Conservation (phyloP, 108 stramenopile genomes). For the Nitzschia sp. region DNA sequence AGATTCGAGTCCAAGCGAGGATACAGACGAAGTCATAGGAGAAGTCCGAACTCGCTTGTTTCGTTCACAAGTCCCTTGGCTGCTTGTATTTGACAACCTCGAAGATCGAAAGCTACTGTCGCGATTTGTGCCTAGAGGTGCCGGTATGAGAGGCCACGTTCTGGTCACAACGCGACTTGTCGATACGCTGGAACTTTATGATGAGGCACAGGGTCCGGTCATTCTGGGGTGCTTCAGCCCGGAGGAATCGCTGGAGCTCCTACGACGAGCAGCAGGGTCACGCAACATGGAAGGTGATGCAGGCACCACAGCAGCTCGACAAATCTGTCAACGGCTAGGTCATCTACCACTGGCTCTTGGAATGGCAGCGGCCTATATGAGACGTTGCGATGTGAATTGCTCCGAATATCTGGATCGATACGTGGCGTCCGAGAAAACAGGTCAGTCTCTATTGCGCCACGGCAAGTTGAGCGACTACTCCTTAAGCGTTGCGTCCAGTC, state of each 20-base stretch:
- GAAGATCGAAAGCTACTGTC: conserved; percentile 49
- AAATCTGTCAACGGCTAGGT: conserved; percentile 36
- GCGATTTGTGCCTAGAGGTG: conserved; percentile 55
- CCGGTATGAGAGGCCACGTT: conserved; percentile 50
- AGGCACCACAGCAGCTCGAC: conserved; percentile 15
- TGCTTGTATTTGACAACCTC: conserved; percentile 72
- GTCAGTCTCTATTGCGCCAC: conserved; percentile 35
- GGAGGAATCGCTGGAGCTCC: conserved; percentile 51
- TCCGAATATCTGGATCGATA: conserved; percentile 66
- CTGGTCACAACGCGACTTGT: conserved; percentile 61
- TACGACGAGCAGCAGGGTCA: conserved; percentile 34
- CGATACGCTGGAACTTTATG: conserved; percentile 27
- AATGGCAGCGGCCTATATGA: conserved; percentile 73
- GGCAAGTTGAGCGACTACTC: conserved; percentile 48
- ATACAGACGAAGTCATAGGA: conserved; percentile 52
- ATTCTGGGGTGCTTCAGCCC: conserved; percentile 55
- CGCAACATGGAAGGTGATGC: conserved; percentile 17
- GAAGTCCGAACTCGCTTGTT: conserved; percentile 67
- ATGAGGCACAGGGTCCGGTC: conserved; percentile 19
- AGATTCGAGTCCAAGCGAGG: conserved; percentile 25
- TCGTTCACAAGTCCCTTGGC: conserved; percentile 56
- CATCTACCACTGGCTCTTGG: conserved; percentile 65
- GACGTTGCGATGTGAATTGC: conserved; percentile 61
- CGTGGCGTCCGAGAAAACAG: conserved; percentile 39
- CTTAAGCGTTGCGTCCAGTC: conserved; percentile 48